Base-by-base conservation (phyloP, 1,284 basidiomycete species). In the Ceratobasidium sp. region DNA sequence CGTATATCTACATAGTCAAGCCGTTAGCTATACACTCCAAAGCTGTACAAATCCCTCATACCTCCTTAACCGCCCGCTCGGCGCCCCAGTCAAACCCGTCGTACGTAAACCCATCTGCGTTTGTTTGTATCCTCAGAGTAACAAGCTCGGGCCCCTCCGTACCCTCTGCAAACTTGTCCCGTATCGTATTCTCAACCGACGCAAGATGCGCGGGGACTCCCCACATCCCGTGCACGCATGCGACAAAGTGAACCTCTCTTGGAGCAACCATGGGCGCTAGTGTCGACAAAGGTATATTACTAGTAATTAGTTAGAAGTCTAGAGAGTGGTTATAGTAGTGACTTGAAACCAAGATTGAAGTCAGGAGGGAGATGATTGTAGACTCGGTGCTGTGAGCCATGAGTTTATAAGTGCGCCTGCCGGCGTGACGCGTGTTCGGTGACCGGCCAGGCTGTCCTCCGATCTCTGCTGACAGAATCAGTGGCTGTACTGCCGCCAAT, bases 141-240 rank as follows among this genome's bases (percentile, higher is more conserved):
- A 89, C 87, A 0, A 93, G 84, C 33, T 82, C 80, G 42, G 64
- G n/a, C 2, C 53, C 79, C 51, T 70, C 39, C 18, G 64, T 63
- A n/a, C 53, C 61, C 15, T 81, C 77, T 0, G 80, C 77, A 20
- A 80, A 89, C 86, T 33, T 83, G 83, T 33, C 89, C 86, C n/a
- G 87, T 86, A 63, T 87, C 86, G 68, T 33, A 20, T 76, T 39
- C 20, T 76, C 49, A 7, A 49, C 18, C 46, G 46, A 49, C 10
- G 12, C 1, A 20, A 63, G 60, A 82, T 93, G 88, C 56, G 77
- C 70, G 0, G 94, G 91, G 81, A 91, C 89, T 1, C 95, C 94
- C 94, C 94, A 96, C 90, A 96, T 94, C 51, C 95, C 95, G 82
- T 95, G 94, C 56, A 94, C 89, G 77, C 94, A 88, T 40, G 95